phyloP scores from a whole-genome alignment of 768 basidiomycete species.

The Pholiota molesta region DNA sequence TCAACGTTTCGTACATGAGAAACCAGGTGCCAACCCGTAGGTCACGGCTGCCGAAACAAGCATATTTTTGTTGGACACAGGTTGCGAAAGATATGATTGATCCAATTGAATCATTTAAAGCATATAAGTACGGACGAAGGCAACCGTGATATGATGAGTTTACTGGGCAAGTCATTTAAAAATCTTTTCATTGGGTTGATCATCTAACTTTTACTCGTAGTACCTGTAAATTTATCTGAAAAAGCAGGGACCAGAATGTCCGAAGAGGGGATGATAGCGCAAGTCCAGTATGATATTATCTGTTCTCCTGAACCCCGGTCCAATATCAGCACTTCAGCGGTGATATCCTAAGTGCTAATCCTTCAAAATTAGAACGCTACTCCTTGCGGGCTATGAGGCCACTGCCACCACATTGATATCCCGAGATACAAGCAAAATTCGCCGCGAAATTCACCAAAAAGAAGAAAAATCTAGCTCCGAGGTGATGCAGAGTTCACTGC shows the following conservation, averaged over 20 bases:
- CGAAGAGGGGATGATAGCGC: slow-evolving; percentile 49
- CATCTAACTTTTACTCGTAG: slow-evolving; percentile 26
- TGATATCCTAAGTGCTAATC: slow-evolving; percentile 20
- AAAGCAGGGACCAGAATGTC: slow-evolving; percentile 42
- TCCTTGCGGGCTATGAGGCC: slow-evolving; percentile 62
- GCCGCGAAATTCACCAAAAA: slow-evolving; percentile 57
- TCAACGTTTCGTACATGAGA: slow-evolving; percentile 36
- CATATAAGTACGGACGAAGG: slow-evolving; percentile 35
- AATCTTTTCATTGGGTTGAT: not conserved
- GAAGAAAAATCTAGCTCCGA: slow-evolving; percentile 36
- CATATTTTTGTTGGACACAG: slow-evolving; percentile 31
- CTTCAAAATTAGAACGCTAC: slow-evolving; percentile 47
- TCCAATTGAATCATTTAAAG: slow-evolving; percentile 36
- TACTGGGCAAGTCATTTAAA: slow-evolving; percentile 36
- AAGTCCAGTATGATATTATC: slow-evolving; percentile 52
- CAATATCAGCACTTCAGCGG: not conserved
- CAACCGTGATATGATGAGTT: slow-evolving; percentile 42
- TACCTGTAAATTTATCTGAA: slow-evolving; percentile 55
- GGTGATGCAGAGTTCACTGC: slow-evolving; percentile 41
- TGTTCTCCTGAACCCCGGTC: not conserved
- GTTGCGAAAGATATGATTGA: slow-evolving; percentile 39
- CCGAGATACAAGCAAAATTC: slow-evolving; percentile 57
- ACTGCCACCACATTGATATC: slow-evolving; percentile 59
- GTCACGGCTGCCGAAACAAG: slow-evolving; percentile 32
- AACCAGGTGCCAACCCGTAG: slow-evolving; percentile 33